Evolutionary conservation across 2,329 filamentous ascomycete genomes (phyloP).

Genomic region (Stagonosporopsis vannaccii): DNA sequence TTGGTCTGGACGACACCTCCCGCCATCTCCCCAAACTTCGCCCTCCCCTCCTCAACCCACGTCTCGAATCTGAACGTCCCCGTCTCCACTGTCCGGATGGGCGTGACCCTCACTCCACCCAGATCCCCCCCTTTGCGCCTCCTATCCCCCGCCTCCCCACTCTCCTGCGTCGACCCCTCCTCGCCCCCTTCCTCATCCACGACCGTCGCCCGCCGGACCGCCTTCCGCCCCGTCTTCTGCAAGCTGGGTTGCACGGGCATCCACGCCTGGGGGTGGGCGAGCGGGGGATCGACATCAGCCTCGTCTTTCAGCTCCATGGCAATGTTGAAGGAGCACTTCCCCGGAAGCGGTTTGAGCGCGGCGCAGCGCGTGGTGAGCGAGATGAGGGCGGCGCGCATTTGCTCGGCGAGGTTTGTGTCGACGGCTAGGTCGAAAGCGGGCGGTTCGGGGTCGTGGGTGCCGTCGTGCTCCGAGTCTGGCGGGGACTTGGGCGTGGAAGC

Average conservation of each 20-base stretch:
- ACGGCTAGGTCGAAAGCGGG: conserved; percentile 31
- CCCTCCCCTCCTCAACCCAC: conserved; percentile 72
- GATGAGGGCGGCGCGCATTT: conserved; percentile 72
- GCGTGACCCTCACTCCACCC: conserved; percentile 64
- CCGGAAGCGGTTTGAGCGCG: conserved; percentile 64
- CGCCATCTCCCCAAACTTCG: conserved; percentile 52
- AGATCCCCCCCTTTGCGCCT: conserved; percentile 47
- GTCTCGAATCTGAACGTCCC: conserved; percentile 72
- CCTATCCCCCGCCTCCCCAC: conserved; percentile 20
- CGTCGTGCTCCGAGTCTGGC: neutral
- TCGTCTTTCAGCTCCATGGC: conserved; percentile 74
- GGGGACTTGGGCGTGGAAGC: neutral
- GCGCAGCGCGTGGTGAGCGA: conserved; percentile 68
- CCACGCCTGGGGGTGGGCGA: conserved; percentile 64
- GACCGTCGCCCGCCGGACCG: neutral
- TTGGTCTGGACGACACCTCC: neutral
- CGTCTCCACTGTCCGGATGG: conserved; percentile 68
- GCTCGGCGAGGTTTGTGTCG: conserved; percentile 71
- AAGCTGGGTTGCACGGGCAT: conserved; percentile 63
- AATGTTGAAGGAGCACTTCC: conserved; percentile 76
- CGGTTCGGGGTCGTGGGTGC: conserved; percentile 17
- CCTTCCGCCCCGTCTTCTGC: conserved; percentile 43
- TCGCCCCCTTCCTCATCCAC: neutral
- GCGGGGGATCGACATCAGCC: conserved; percentile 56
- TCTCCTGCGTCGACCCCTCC: conserved; percentile 24